phyloP scores from a whole-genome alignment of 345 rosid genomes.

The Excoecaria cochinchinensis region DNA sequence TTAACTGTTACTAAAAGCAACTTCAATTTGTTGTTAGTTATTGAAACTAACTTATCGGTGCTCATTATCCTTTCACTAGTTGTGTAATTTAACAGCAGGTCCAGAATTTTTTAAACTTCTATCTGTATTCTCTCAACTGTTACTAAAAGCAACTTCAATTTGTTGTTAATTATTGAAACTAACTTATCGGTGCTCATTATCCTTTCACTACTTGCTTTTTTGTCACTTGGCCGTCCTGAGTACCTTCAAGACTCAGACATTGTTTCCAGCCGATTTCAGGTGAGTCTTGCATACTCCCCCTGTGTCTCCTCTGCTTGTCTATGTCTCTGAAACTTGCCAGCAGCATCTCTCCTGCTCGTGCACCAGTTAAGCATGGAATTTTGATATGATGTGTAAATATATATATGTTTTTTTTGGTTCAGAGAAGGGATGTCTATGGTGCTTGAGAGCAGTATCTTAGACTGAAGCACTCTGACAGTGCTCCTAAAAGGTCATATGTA shows the following conservation, averaged over 20 bases:
- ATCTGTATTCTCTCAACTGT: too few species aligned
- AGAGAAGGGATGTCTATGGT: constrained; percentile 92
- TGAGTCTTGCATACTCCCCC: neutral
- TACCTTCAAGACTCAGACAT: constrained; percentile 35
- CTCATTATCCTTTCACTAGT: too few species aligned
- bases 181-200: neutral
- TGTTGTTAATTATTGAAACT: too few species aligned
- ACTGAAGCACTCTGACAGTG: constrained; percentile 83
- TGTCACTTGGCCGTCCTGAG: constrained; percentile 74
- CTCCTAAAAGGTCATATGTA: constrained; percentile 73
- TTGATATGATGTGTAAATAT: neutral
- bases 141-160: too few species aligned
- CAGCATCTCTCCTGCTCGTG: neutral
- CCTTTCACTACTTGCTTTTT: constrained; percentile 27
- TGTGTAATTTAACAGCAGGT: too few species aligned
- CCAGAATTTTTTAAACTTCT: too few species aligned
- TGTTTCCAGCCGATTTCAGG: constrained; percentile 35
- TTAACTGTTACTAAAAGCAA: too few species aligned
- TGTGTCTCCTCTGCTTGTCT: neutral
- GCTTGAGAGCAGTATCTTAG: constrained; percentile 99
- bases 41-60: too few species aligned
- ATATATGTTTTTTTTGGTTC: neutral
- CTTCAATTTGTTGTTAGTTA: too few species aligned
- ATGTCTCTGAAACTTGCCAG: neutral
- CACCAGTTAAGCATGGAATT: neutral